These are phyloP conservation scores for Plasmopara viticola DNA, from an alignment of 352 stramenopile genomes.

Conservation along the genomic window DNA sequence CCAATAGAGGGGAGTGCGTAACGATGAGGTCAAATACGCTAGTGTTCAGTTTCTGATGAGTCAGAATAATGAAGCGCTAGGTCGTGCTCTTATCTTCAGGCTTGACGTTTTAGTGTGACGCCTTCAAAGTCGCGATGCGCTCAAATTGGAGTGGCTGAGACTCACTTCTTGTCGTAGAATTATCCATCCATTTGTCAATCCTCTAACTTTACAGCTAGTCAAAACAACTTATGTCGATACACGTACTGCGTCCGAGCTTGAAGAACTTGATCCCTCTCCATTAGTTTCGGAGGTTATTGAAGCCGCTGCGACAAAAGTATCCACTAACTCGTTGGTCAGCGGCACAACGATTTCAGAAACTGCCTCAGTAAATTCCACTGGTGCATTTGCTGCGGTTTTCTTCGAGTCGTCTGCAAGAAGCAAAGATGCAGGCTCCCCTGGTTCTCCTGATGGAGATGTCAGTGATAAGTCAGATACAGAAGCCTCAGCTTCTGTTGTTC, in stretches of 20 bases:
- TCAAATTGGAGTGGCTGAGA: too few relatives aligned
- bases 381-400: not conserved
- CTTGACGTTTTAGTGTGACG: too few relatives aligned
- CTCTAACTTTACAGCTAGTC: conserved; percentile 19
- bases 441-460: conserved; percentile 17
- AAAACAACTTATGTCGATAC: conserved; percentile 9
- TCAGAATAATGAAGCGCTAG: too few relatives aligned
- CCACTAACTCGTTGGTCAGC: conserved; percentile 6
- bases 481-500: conserved; percentile 1
- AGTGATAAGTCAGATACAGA: not conserved
- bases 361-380: conserved; percentile 1
- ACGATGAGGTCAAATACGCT: too few relatives aligned
- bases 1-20: too few relatives aligned
- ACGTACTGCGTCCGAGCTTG: conserved; percentile 9
- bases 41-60: too few relatives aligned
- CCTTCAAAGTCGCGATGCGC: too few relatives aligned
- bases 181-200: conserved; percentile 25
- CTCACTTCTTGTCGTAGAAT: conserved; percentile 15
- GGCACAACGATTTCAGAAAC: not conserved
- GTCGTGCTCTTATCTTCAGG: too few relatives aligned
- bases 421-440: conserved; percentile 11
- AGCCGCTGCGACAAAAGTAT: conserved; percentile 5
- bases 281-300: conserved; percentile 9
- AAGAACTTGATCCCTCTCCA: conserved; percentile 9
- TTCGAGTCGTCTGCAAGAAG: conserved; percentile 11